A percentile compares a stretch with the other conserved stretches of the same genome.
Evolutionary conservation across 2,329 filamentous ascomycete genomes (phyloP).

Genomic region (Fusarium xylarioides): DNA sequence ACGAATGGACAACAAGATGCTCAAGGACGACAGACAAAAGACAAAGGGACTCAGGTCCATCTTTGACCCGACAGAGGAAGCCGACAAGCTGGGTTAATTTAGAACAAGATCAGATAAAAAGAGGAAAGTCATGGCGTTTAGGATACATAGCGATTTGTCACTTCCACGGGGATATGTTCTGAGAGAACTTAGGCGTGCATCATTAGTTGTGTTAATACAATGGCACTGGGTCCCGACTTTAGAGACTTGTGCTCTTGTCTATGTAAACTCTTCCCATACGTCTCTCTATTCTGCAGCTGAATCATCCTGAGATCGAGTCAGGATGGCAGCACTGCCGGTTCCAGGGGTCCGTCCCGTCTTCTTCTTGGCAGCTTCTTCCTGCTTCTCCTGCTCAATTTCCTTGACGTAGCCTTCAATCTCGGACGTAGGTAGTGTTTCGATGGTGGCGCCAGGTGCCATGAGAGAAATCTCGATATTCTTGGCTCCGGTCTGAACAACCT

Average conservation of each 20-base stretch:
- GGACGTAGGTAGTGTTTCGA: slow-evolving; percentile 94
- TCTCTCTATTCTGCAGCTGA: slow-evolving; percentile 49
- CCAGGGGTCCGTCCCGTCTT: slow-evolving; percentile 82
- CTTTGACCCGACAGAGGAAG: slow-evolving; percentile 79
- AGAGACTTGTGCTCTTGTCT: slow-evolving; percentile 40
- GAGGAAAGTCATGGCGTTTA: slow-evolving; percentile 44
- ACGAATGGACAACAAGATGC: slow-evolving; percentile 85
- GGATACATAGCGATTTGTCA: slow-evolving; percentile 40
- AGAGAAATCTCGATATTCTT: slow-evolving; percentile 99
- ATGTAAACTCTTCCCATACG: slow-evolving; percentile 32
- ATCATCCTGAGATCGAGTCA: slow-evolving; percentile 68
- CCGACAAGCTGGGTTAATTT: slow-evolving; percentile 76
- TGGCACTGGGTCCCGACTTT: slow-evolving; percentile 43
- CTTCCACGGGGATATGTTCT: slow-evolving; percentile 24
- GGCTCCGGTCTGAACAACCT: slow-evolving; percentile 97
- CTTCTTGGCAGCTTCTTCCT: slow-evolving; percentile 97
- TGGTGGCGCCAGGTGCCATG: slow-evolving; percentile 89
- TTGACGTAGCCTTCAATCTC: slow-evolving; percentile 98
- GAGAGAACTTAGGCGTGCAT: slow-evolving; percentile 35
- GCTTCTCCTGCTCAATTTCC: slow-evolving; percentile 99
- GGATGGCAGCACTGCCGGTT: slow-evolving; percentile 75
- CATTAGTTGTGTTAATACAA: slow-evolving; percentile 52
- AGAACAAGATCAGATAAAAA: slow-evolving; percentile 34
- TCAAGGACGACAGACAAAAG: slow-evolving; percentile 86
- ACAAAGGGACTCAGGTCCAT: slow-evolving; percentile 65